Base-by-base conservation (phyloP, 2,329 filamentous ascomycete species). In the Talaromyces sp. region DNA sequence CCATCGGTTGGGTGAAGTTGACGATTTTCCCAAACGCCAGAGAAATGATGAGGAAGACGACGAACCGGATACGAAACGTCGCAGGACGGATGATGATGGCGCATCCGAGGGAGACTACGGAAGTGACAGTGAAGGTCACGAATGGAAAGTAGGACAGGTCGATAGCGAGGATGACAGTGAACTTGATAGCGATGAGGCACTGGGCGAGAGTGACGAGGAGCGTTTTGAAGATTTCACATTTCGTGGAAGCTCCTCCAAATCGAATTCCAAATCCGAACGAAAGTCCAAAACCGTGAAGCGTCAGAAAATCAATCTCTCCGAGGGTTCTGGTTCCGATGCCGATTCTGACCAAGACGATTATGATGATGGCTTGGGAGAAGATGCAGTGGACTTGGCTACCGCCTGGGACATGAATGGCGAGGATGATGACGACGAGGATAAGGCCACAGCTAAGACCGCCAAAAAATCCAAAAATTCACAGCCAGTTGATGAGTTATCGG, bases 131-230 rank as follows among this genome's bases (percentile, higher is more conserved):
- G 91, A 93, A 67, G 93, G 92, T 24, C 91, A 96, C 71, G 88
- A 91, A 73, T 97, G 92, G 92, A 89, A 85, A 59, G 82, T 96
- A 60, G 93, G 93, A 31, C 81, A 87, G 57, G 87, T 89, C 24
- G 86, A 85, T 58, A 86, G 85, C 52, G 87, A 89, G 62, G 84
- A 90, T 67, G 89, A 91, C 71, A 87, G 85, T 63, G 87, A 90
- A 67, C 80, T 91, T 64, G 88, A 91, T 73, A 89, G 86, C 69
- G 89, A 91, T 74, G 92, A 96, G 72, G 93, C 94, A 2, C 92
- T 97, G 82, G 91, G 92, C 3, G 89, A 91, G 69, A 95, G 91
- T 71, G 93, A 97, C 72, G 89, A 95, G 72, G 93, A 96, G 74
- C 86, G 85, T 68, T 96, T 96, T 69, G 87, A 92, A 68, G 91